Conservation (phyloP, 2,329 filamentous ascomycete species). For the Colletotrichum plurivorum region DNA sequence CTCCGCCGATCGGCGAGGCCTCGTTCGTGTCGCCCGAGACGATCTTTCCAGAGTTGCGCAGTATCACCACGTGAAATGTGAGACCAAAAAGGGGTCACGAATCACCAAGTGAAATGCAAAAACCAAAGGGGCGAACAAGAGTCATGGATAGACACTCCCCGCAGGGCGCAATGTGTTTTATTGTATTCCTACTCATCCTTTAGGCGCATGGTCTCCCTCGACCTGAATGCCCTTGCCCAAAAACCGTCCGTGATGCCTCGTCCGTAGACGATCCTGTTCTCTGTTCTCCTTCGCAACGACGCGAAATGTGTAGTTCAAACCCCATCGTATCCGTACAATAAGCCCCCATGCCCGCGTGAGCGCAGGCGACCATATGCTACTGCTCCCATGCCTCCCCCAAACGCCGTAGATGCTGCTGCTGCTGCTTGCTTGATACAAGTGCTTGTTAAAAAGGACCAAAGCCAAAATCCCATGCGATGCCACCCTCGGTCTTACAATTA, state of each 20-base stretch:
- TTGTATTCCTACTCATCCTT: background rate
- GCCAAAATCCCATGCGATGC: slow-evolving; percentile 15
- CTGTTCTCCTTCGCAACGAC: background rate
- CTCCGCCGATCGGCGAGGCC: background rate
- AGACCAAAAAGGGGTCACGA: background rate
- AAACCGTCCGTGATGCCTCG: too few species aligned
- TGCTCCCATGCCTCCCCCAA: background rate
- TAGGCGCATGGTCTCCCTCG: background rate
- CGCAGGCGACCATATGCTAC: background rate
- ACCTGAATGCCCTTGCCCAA: background rate
- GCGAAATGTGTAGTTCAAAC: too few species aligned
- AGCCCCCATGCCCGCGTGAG: background rate
- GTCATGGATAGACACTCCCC: background rate
- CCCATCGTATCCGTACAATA: slow-evolving; percentile 1
- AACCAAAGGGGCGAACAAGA: too few species aligned
- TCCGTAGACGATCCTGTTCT: background rate
- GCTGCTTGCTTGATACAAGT: slow-evolving; percentile 21
- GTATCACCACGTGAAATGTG: too few species aligned
- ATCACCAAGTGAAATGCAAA: background rate
- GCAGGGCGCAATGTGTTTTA: background rate
- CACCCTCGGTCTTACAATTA: slow-evolving; percentile 12
- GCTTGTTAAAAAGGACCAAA: slow-evolving; percentile 26
- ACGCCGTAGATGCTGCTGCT: slow-evolving; percentile 3
- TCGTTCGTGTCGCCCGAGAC: too few species aligned
- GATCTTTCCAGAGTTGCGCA: too few species aligned